Conservation (phyloP, 2,329 filamentous ascomycete species). For the Aureobasidium sp. region DNA sequence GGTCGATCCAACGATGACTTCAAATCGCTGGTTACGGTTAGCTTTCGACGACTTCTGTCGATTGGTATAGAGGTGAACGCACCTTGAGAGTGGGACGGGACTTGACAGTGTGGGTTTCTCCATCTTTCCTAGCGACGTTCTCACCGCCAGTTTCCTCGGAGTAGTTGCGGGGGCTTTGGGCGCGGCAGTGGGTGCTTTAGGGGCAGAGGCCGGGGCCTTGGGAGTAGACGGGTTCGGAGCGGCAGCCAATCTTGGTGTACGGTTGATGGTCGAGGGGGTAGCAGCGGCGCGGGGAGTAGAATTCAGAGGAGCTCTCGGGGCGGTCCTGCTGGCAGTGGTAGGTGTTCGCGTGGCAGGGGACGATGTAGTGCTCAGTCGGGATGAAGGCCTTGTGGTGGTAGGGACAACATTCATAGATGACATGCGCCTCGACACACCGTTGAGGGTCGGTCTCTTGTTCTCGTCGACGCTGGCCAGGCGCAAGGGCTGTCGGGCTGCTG, state of each 20-base stretch:
- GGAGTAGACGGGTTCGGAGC: neutral
- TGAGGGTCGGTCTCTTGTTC: conserved; percentile 7
- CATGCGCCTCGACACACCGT: conserved; percentile 11
- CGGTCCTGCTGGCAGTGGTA: neutral
- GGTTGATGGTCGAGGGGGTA: neutral
- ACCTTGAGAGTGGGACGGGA: neutral
- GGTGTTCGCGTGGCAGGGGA: neutral
- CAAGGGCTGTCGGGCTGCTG: neutral
- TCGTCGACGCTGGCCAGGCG: conserved; percentile 3
- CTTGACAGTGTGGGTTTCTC: neutral
- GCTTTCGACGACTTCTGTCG: neutral
- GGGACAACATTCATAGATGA: conserved; percentile 5
- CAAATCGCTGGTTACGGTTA: neutral
- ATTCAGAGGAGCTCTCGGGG: neutral
- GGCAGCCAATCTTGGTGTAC: conserved; percentile 4
- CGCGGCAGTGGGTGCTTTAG: neutral
- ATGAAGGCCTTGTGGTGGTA: neutral
- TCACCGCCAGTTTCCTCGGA: conserved; percentile 7
- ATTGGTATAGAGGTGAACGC: too few species aligned
- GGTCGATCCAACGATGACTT: neutral
- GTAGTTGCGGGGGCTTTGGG: neutral
- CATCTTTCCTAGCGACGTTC: neutral
- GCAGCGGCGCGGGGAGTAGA: neutral
- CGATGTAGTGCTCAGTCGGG: neutral
- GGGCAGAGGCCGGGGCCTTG: neutral